A percentile compares a stretch with the other conserved stretches of the same genome.
Evolutionary conservation across 768 basidiomycete species (phyloP).

Genomic region (Mycena crocata): DNA sequence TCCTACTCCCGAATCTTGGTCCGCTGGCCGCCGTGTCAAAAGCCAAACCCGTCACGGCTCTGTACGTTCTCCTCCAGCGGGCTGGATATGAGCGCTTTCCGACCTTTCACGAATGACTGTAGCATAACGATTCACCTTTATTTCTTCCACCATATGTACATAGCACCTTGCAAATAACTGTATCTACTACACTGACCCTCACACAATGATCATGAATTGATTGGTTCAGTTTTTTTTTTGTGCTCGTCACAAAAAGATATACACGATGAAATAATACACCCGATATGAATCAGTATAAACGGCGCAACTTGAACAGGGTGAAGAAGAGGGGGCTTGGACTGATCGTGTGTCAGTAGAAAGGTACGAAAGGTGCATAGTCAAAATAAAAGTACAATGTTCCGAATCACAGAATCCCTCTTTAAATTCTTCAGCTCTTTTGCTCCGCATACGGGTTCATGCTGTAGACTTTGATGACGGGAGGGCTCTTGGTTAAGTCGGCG

Average conservation of each 20-base stretch:
- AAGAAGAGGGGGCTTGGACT: constrained; percentile 30
- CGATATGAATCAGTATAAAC: constrained; percentile 33
- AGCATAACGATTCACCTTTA: constrained; percentile 23
- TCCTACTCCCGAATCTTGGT: constrained; percentile 61
- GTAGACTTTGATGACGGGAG: constrained; percentile 97
- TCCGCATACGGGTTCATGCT: constrained; percentile 92
- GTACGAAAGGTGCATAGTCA: constrained; percentile 38
- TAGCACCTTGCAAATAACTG: constrained; percentile 4
- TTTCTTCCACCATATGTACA: constrained; percentile 13
- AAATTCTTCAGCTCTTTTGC: constrained; percentile 55
- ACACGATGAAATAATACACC: constrained; percentile 35
- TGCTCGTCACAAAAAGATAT: constrained; percentile 31
- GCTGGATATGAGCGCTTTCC: constrained; percentile 57
- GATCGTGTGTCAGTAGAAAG: constrained; percentile 34
- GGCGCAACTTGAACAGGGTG: constrained; percentile 13
- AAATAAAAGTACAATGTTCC: constrained; percentile 47
- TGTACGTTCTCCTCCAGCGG: constrained; percentile 51
- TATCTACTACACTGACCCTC: not conserved
- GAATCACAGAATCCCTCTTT: constrained; percentile 20
- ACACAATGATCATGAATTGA: not conserved
- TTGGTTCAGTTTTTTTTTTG: constrained; percentile 14
- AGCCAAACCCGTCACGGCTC: constrained; percentile 43
- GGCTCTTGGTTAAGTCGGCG: constrained; percentile 94
- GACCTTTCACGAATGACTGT: constrained; percentile 35
- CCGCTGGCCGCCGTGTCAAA: constrained; percentile 45